Evolutionary conservation across 2,329 filamentous ascomycete genomes (phyloP).

Genomic region (Gaeumannomyces sp.): DNA sequence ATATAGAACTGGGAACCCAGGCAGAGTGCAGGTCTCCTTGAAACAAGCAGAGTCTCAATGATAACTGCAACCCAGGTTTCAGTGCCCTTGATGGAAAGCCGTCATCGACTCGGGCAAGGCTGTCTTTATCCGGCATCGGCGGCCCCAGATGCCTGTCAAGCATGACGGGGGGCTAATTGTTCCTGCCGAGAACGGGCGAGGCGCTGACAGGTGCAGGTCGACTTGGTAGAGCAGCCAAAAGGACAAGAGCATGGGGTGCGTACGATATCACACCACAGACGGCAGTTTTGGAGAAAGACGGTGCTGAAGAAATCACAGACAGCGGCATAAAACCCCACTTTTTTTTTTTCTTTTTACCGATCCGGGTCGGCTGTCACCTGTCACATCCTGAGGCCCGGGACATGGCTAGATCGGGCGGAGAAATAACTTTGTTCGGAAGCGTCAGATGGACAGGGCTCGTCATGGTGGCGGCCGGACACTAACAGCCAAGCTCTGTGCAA

Average conservation of each 20-base stretch:
- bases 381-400: neutral
- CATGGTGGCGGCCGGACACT: too few species aligned
- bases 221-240: too few species aligned
- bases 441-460: neutral
- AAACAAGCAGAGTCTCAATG: neutral
- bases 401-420: neutral
- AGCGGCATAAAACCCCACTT: neutral
- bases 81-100: neutral
- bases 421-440: too few species aligned
- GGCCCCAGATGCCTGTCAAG: neutral
- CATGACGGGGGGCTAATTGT: neutral
- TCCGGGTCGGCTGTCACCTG: neutral
- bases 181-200: too few species aligned
- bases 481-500: too few species aligned
- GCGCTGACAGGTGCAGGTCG: too few species aligned
- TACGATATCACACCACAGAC: neutral
- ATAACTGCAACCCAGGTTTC: neutral
- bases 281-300: too few species aligned
- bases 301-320: too few species aligned
- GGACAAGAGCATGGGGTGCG: neutral
- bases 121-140: neutral
- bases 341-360: neutral
- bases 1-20: neutral
- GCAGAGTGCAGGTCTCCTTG: neutral
- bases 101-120: neutral